Evolutionary conservation across 495 filamentous ascomycete species (phyloP).

Genomic region (Podospora tetraspora): DNA sequence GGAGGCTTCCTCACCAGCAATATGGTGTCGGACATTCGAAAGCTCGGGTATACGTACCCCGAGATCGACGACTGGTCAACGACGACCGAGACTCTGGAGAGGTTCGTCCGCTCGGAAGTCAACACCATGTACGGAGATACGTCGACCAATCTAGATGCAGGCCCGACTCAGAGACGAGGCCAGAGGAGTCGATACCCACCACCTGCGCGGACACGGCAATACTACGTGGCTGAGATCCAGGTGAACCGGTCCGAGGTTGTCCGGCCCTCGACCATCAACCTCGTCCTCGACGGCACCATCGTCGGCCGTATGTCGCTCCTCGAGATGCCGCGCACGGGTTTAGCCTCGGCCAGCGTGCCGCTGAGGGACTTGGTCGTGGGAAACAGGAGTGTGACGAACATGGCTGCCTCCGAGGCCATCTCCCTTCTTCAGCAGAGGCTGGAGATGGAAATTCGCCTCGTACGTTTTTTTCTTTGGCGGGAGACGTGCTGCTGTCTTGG

Average conservation of each 20-base stretch:
- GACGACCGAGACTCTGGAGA: slow-evolving; percentile 18
- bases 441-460: slow-evolving; percentile 17
- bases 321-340: slow-evolving; percentile 17
- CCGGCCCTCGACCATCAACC: slow-evolving; percentile 29
- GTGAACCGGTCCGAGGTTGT: slow-evolving; percentile 30
- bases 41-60: slow-evolving; percentile 46
- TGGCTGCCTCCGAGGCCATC: slow-evolving; percentile 7
- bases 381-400: slow-evolving; percentile 9
- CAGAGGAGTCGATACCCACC: neutral
- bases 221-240: slow-evolving; percentile 32
- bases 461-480: slow-evolving; percentile 7
- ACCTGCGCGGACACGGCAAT: slow-evolving; percentile 1
- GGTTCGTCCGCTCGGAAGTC: slow-evolving; percentile 24
- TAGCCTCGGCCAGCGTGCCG: slow-evolving; percentile 14
- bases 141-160: neutral
- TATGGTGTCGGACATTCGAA: slow-evolving; percentile 24
- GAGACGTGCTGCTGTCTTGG: neutral
- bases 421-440: slow-evolving; percentile 21
- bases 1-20: slow-evolving; percentile 36
- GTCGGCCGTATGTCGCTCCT: slow-evolving; percentile 23
- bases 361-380: slow-evolving; percentile 11
- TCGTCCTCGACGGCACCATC: slow-evolving; percentile 22
- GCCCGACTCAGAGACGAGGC: neutral
- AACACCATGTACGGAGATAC: slow-evolving; percentile 31
- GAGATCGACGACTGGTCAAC: slow-evolving; percentile 31